phyloP scores from a whole-genome alignment of 306 rosid species.

The Parietaria judaica region DNA sequence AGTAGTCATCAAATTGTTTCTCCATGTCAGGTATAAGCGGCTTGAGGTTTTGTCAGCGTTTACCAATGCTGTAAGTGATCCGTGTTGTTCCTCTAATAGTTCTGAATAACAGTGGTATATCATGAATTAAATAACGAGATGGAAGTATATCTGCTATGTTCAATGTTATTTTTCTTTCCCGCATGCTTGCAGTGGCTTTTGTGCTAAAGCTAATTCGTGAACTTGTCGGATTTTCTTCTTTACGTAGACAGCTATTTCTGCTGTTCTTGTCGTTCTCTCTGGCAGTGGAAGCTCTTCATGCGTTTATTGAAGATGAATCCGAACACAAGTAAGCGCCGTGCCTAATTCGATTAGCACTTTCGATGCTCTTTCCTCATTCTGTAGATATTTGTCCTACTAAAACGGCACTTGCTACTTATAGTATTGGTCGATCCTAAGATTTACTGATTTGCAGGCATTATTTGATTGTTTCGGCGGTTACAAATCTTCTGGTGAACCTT shows the following conservation, averaged over 20 bases:
- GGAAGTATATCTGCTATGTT: neutral
- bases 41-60: slow-evolving; percentile 90
- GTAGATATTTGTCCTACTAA: neutral
- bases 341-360: slow-evolving; percentile 1
- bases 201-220: slow-evolving; percentile 41
- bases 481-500: slow-evolving; percentile 89
- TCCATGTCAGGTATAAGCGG: slow-evolving; percentile 71
- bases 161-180: neutral
- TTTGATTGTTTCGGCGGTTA: slow-evolving; percentile 87
- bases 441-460: slow-evolving; percentile 69
- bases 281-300: slow-evolving; percentile 97
- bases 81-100: slow-evolving; percentile 14
- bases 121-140: too few species aligned
- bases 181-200: slow-evolving; percentile 10
- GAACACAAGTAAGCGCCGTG: slow-evolving; percentile 83
- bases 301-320: slow-evolving; percentile 96
- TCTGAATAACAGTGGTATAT: too few species aligned
- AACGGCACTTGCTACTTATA: slow-evolving; percentile 7
- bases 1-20: slow-evolving; percentile 4
- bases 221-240: slow-evolving; percentile 40
- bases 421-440: slow-evolving; percentile 18
- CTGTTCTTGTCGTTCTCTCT: slow-evolving; percentile 95
- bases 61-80: slow-evolving; percentile 90
- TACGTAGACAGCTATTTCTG: slow-evolving; percentile 99
- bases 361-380: neutral